A percentile compares a stretch with the other conserved stretches of the same genome.
These are phyloP conservation scores for Aspergillus hiratsukae DNA, from an alignment of 2,329 filamentous ascomycete species.

Conservation along the genomic window DNA sequence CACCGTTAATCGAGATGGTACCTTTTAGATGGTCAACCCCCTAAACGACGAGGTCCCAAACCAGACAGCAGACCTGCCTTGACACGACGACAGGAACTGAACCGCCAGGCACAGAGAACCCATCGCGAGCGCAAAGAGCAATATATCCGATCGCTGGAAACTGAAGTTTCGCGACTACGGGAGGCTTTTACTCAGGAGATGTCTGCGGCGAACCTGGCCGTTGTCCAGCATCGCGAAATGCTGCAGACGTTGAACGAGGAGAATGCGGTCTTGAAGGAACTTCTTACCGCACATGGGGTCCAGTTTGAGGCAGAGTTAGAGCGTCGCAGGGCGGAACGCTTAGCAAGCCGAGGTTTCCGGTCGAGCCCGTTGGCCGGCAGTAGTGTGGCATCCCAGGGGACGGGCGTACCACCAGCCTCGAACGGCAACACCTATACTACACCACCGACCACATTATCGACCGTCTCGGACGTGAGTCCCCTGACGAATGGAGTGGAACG, in stretches of 20 bases:
- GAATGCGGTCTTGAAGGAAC: constrained; percentile 68
- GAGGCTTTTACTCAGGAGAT: constrained; percentile 67
- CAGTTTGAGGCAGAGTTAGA: constrained; percentile 48
- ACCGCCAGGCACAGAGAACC: constrained; percentile 91
- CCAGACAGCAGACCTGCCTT: constrained; percentile 93
- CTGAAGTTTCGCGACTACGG: constrained; percentile 83
- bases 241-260: constrained; percentile 72
- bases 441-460: constrained; percentile 30
- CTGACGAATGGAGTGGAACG: constrained; percentile 23
- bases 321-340: constrained; percentile 31
- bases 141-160: constrained; percentile 90
- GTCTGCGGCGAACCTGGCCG: constrained; percentile 45
- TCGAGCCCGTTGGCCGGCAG: constrained; percentile 43
- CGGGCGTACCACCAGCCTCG: constrained; percentile 18
- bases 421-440: constrained; percentile 25
- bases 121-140: constrained; percentile 95
- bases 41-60: constrained; percentile 89
- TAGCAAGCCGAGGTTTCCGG: constrained; percentile 21
- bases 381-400: constrained; percentile 30
- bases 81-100: constrained; percentile 87
- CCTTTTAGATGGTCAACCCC: constrained; percentile 68
- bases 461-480: constrained; percentile 25
- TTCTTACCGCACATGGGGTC: constrained; percentile 57
- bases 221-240: constrained; percentile 66
- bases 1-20: constrained; percentile 16